A percentile compares a stretch with the other conserved stretches of the same genome.
These are phyloP conservation scores for Calocera viscosa DNA, from an alignment of 768 basidiomycete species.

Conservation along the genomic window DNA sequence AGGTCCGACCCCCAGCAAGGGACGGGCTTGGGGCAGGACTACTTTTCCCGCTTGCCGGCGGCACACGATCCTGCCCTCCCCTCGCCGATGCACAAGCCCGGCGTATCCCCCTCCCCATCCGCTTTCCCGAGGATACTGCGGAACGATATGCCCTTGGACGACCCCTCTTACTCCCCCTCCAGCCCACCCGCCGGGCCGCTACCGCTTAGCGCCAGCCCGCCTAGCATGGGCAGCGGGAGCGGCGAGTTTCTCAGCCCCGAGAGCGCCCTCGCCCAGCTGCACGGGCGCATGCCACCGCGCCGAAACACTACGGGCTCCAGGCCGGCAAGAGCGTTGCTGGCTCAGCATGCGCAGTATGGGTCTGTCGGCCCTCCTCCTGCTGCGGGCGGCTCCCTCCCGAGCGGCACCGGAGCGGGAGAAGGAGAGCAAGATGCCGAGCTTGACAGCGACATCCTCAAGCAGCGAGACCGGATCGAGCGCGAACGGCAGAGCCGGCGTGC, in stretches of 20 bases:
- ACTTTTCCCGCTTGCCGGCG: not conserved
- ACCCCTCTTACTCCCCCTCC: not conserved
- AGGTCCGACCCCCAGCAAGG: not conserved
- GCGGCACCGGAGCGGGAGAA: slow-evolving; percentile 28
- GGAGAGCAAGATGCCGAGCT: slow-evolving; percentile 41
- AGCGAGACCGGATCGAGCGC: slow-evolving; percentile 73
- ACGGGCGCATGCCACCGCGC: slow-evolving; percentile 31
- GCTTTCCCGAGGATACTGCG: not conserved
- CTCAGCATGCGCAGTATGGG: slow-evolving; percentile 20
- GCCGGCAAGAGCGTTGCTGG: not conserved
- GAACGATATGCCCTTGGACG: not conserved
- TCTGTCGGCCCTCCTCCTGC: slow-evolving; percentile 22
- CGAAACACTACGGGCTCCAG: slow-evolving; percentile 56
- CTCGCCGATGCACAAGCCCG: not conserved
- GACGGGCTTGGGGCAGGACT: not conserved
- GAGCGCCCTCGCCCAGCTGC: not conserved
- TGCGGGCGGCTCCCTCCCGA: slow-evolving; percentile 23
- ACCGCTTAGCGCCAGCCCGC: not conserved
- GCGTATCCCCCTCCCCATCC: not conserved
- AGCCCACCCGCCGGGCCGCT: not conserved
- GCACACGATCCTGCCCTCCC: not conserved
- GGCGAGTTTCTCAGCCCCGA: not conserved
- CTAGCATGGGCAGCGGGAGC: not conserved
- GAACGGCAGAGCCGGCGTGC: slow-evolving; percentile 64
- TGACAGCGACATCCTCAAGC: slow-evolving; percentile 71